Base-by-base conservation (phyloP, 306 rosid species). In the Carpinus fangiana region DNA sequence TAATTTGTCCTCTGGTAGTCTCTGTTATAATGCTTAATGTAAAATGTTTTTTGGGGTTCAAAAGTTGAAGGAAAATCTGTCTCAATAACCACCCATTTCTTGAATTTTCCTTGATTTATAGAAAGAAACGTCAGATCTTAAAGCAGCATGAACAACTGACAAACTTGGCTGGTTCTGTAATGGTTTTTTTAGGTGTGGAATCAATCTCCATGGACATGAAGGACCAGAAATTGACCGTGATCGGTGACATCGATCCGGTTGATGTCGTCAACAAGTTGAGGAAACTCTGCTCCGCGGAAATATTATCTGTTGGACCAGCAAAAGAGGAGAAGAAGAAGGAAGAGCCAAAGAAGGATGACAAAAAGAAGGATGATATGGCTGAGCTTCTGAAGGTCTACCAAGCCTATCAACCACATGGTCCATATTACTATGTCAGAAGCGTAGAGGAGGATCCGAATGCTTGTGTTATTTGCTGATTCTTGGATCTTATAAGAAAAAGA, bases 241-340 rank as follows among this genome's bases (percentile, higher is more conserved):
- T 73, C 0, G 98, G 98, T 16, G 91, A 87, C 12, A 52, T 88
- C 31, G 97, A 94, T 74, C 82, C 98, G 1, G 90, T 94, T 12
- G 0, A 1, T 17, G 74, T 94, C 28, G 93, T 84, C 34, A 73
- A 73, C 45, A 94, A 88, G 73, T 60, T 94, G 71, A 90, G 92
- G 81, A 94, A 90, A 86, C 31, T 84, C 4, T 88, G 88, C 28
- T 50, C 0, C 34, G 68, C 88, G n/a, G 90, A 89, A 0, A 88
- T 94, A 38, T 16, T 89, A 10, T 90, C 96, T 7, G 98, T 94
- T 21, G 98, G 90, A 18, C 92, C 91, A 14, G 87, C 90, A 1
- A 90, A 92, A 74, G 91, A 86, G 78, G 45, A 41, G 8, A 41
- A 41, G 45, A 41, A 41, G 45, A 41, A 41, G 45, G 45, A 41